Evolutionary conservation across 306 rosid species (phyloP).

Genomic region (Lathyrus aphaca): DNA sequence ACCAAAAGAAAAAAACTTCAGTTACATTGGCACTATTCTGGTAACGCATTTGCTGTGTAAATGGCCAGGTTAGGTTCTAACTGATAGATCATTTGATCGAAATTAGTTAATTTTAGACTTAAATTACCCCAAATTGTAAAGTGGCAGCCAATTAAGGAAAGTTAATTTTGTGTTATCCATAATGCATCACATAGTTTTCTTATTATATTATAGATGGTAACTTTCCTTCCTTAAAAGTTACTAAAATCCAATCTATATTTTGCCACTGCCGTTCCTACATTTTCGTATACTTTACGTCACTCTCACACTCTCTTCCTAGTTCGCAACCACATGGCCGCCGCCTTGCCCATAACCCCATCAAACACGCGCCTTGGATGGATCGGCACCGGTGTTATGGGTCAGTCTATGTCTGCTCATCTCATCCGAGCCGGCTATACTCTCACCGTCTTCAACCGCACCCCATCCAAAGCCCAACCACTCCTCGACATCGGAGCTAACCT

Average conservation of each 20-base stretch:
- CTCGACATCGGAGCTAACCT: constrained; percentile 72
- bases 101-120: too few species aligned
- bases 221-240: too few species aligned
- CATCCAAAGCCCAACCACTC: constrained; percentile 83
- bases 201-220: too few species aligned
- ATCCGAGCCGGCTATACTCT: constrained; percentile 81
- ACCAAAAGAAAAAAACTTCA: too few species aligned
- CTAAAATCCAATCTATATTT: neutral
- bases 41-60: too few species aligned
- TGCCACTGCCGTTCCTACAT: constrained; percentile 33
- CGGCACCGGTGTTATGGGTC: constrained; percentile 97
- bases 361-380: constrained; percentile 90
- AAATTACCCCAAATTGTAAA: too few species aligned
- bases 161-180: too few species aligned
- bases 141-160: too few species aligned
- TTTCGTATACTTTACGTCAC: constrained; percentile 31
- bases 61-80: too few species aligned
- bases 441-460: constrained; percentile 92
- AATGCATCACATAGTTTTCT: too few species aligned
- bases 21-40: too few species aligned
- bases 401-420: constrained; percentile 79
- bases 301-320: constrained; percentile 12
- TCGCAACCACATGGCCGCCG: constrained; percentile 55
- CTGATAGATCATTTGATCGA: too few species aligned
- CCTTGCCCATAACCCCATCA: constrained; percentile 59